phyloP scores from a whole-genome alignment of 495 filamentous ascomycete species.

The Terfezia claveryi region DNA sequence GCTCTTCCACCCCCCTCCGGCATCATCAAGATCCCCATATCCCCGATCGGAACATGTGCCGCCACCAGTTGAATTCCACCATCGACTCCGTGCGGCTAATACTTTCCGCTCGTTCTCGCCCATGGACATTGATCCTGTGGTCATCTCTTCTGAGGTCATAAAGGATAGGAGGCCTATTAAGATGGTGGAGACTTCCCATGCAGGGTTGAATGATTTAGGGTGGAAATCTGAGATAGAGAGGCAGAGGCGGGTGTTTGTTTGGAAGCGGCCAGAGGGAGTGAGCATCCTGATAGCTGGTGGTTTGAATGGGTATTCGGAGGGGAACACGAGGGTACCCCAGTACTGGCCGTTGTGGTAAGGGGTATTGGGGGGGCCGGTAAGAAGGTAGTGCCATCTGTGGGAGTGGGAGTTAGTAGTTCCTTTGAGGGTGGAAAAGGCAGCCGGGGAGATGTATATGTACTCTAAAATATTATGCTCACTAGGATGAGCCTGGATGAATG shows the following conservation, averaged over 20 bases:
- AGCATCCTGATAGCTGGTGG: slow-evolving; percentile 98
- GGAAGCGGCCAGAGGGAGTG: slow-evolving; percentile 86
- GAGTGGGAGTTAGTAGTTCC: slow-evolving; percentile 2
- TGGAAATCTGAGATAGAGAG: slow-evolving; percentile 94
- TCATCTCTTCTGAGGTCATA: slow-evolving; percentile 99
- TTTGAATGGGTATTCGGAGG: slow-evolving; percentile 88
- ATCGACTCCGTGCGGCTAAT: slow-evolving; percentile 55
- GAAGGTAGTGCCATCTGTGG: slow-evolving; percentile 84
- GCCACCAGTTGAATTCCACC: slow-evolving; percentile 96
- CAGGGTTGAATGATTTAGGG: slow-evolving; percentile 90
- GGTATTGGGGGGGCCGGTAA: slow-evolving; percentile 84
- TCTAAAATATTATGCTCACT: slow-evolving; percentile 91
- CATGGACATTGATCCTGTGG: slow-evolving; percentile 72
- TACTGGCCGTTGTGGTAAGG: slow-evolving; percentile 92
- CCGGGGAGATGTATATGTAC: slow-evolving; percentile 24
- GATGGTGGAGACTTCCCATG: slow-evolving; percentile 96
- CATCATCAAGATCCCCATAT: slow-evolving; percentile 23
- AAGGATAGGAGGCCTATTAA: slow-evolving; percentile 84
- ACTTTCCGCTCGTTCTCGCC: slow-evolving; percentile 56
- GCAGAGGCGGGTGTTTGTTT: slow-evolving; percentile 75
- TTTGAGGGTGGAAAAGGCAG: background rate
- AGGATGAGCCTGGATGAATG: slow-evolving; percentile 82
- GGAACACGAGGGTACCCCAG: slow-evolving; percentile 93
- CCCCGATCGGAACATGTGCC: slow-evolving; percentile 29
- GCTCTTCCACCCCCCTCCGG: slow-evolving; percentile 26